Evolutionary conservation across 2,329 filamentous ascomycete genomes (phyloP).

Genomic region (Pestalotiopsis sp.): DNA sequence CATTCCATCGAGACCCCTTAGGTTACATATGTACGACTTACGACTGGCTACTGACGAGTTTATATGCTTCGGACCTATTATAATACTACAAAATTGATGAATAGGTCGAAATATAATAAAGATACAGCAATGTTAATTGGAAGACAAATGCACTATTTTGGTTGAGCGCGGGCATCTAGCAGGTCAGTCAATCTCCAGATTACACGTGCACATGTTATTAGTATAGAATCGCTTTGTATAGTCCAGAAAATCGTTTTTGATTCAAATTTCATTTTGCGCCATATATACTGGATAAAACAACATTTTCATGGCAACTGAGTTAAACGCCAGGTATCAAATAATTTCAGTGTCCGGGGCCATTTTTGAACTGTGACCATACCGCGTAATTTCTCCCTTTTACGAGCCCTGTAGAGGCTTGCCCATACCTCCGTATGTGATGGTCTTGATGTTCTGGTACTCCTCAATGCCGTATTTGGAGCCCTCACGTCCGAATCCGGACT

Average conservation of each 20-base stretch:
- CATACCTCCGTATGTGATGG: slow-evolving; percentile 54
- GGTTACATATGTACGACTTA: not conserved
- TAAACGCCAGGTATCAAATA: slow-evolving; percentile 1
- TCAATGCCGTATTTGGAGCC: slow-evolving; percentile 75
- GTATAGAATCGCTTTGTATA: no score
- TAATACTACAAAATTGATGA: not conserved
- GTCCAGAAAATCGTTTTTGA: not conserved
- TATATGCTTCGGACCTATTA: not conserved
- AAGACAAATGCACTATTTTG: no score
- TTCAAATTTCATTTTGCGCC: not conserved
- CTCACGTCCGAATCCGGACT: slow-evolving; percentile 79
- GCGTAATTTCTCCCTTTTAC: not conserved
- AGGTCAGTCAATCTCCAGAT: no score
- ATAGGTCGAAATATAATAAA: no score
- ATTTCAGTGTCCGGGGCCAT: not conserved
- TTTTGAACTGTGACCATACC: not conserved
- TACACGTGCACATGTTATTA: no score
- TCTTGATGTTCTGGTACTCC: slow-evolving; percentile 77
- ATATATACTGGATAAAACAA: not conserved
- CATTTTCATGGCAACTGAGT: not conserved
- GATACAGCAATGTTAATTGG: no score
- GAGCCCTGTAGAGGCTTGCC: slow-evolving; percentile 52
- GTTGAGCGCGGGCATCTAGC: no score
- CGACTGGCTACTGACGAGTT: not conserved
- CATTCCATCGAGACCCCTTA: not conserved